These are phyloP conservation scores for Flaveria ramosissima DNA, from an alignment of 129 eudicot genomes.

Conservation along the genomic window DNA sequence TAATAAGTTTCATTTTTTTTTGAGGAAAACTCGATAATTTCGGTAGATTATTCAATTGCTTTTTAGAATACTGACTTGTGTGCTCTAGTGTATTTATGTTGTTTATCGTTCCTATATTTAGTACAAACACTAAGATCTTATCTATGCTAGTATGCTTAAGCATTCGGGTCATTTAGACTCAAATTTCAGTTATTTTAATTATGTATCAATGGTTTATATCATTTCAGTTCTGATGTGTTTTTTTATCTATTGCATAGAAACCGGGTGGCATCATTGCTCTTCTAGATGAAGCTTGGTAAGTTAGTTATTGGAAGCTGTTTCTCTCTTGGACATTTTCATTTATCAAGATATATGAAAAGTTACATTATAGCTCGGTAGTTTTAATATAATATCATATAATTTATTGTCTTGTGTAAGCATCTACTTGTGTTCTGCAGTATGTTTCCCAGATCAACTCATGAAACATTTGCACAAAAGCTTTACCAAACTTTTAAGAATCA, in stretches of 20 bases:
- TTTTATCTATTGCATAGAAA: constrained; percentile 60
- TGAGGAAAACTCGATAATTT: constrained; percentile 8
- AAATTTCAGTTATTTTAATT: background rate
- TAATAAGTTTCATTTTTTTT: background rate
- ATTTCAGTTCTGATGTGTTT: constrained; percentile 27
- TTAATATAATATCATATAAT: background rate
- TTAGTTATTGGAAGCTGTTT: constrained; percentile 9
- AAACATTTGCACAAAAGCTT: constrained; percentile 88
- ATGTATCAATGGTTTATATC: constrained; percentile 11
- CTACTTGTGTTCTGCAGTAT: constrained; percentile 58
- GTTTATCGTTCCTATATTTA: constrained; percentile 6
- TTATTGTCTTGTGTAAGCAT: constrained; percentile 14
- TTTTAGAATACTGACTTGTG: background rate
- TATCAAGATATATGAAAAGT: background rate
- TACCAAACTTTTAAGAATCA: constrained; percentile 89
- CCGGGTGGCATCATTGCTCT: constrained; percentile 99
- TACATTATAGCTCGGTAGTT: constrained; percentile 14
- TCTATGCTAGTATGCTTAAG: no score
- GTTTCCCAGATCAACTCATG: constrained; percentile 98
- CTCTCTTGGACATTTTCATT: background rate
- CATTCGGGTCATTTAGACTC: background rate
- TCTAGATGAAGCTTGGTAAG: constrained; percentile 99
- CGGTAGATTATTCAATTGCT: background rate
- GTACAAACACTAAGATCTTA: background rate
- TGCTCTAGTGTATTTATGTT: background rate